phyloP scores from a whole-genome alignment of 106 monocot species.

The Platanthera guangdongensis region DNA sequence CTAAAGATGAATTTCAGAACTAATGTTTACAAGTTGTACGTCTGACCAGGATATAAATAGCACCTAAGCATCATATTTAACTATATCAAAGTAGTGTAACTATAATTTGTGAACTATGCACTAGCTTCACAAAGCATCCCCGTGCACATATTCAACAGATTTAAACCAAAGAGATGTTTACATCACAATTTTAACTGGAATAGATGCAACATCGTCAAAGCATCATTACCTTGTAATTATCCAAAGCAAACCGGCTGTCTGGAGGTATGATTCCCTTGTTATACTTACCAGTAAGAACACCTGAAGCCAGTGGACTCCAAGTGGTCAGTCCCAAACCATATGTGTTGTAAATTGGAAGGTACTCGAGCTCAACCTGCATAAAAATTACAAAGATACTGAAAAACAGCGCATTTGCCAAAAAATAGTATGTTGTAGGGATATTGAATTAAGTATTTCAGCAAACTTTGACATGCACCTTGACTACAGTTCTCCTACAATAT shows the following conservation, averaged over 20 bases:
- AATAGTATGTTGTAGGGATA: not conserved
- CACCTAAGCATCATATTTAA: not conserved
- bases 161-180: not conserved
- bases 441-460: not conserved
- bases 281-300: conserved; percentile 91
- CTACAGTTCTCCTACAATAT: not conserved
- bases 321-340: conserved; percentile 88
- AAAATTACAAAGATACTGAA: not conserved
- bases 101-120: not conserved
- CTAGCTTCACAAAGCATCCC: not conserved
- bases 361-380: conserved; percentile 84
- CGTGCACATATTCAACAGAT: not conserved
- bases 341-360: conserved; percentile 70
- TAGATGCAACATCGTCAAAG: not conserved
- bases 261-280: conserved; percentile 67
- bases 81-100: not conserved
- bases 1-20: no score
- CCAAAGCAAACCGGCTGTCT: conserved; percentile 84
- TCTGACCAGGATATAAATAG: not conserved
- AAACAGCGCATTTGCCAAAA: not conserved
- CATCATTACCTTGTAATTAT: conserved; percentile 65
- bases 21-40: no score
- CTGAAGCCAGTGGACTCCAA: conserved; percentile 95
- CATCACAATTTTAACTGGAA: not conserved
- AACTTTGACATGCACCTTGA: not conserved